A percentile compares a stretch with the other conserved stretches of the same genome.
These are phyloP conservation scores for Trametes gibbosa DNA, from an alignment of 768 basidiomycete species.

Conservation along the genomic window DNA sequence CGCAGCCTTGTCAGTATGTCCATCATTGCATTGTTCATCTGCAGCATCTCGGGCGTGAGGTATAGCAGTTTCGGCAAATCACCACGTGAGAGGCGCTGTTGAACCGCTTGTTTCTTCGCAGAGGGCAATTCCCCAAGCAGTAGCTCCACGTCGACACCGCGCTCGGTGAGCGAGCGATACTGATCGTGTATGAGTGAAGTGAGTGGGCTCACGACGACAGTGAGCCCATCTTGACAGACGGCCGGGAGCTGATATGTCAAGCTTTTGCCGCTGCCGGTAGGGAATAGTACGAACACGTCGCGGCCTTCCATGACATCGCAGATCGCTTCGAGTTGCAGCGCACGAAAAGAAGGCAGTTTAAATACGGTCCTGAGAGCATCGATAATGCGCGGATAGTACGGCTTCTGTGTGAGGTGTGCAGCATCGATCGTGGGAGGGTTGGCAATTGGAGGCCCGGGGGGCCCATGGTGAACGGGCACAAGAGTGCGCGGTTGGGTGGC, in stretches of 20 bases:
- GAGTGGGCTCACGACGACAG: slow-evolving; percentile 88
- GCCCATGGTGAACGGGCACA: background rate
- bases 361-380: slow-evolving; percentile 59
- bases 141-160: slow-evolving; percentile 65
- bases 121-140: slow-evolving; percentile 57
- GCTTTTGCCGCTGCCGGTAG: slow-evolving; percentile 92
- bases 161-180: slow-evolving; percentile 60
- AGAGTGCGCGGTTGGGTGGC: slow-evolving; percentile 1
- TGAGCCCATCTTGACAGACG: slow-evolving; percentile 74
- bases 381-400: slow-evolving; percentile 35
- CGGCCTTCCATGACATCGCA: slow-evolving; percentile 71
- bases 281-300: slow-evolving; percentile 95
- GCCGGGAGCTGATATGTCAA: slow-evolving; percentile 91
- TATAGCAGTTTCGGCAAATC: slow-evolving; percentile 72
- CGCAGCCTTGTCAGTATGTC: slow-evolving; percentile 59
- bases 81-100: slow-evolving; percentile 42
- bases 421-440: background rate
- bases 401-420: slow-evolving; percentile 9
- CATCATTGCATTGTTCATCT: slow-evolving; percentile 55
- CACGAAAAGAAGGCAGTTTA: slow-evolving; percentile 63
- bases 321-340: slow-evolving; percentile 86
- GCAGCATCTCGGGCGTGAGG: slow-evolving; percentile 88
- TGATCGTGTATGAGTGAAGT: slow-evolving; percentile 90
- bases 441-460: background rate
- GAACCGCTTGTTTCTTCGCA: slow-evolving; percentile 38